These are phyloP conservation scores for Nakazawaea ambrosiae DNA, from an alignment of 805 yeast genomes.

Conservation along the genomic window DNA sequence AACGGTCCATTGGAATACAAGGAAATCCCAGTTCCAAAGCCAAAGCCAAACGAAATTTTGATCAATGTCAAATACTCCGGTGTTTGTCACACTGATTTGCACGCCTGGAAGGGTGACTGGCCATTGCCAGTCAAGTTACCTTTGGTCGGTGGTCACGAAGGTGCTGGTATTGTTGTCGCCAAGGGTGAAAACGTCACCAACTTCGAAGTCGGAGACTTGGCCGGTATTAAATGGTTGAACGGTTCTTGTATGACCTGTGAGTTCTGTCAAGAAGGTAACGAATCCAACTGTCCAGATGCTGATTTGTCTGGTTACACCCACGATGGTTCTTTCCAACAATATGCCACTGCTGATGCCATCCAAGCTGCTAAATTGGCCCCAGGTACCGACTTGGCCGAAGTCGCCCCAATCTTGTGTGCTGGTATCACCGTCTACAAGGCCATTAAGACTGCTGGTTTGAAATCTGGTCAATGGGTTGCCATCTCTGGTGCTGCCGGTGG, in stretches of 20 bases:
- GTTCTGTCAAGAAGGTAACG: constrained; percentile 50
- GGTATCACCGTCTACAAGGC: constrained; percentile 51
- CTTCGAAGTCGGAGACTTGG: constrained; percentile 58
- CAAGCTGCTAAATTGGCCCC: constrained; percentile 42
- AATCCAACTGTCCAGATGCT: constrained; percentile 62
- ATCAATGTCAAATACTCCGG: constrained; percentile 67
- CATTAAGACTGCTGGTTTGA: constrained; percentile 38
- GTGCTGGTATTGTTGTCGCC: constrained; percentile 66
- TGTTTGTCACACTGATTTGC: constrained; percentile 70
- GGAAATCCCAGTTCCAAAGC: constrained; percentile 67
- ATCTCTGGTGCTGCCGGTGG: constrained; percentile 48
- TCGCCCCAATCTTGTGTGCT: constrained; percentile 45
- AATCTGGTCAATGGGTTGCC: constrained; percentile 46
- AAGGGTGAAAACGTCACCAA: constrained; percentile 52
- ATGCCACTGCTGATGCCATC: constrained; percentile 45
- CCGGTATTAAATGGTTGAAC: constrained; percentile 66
- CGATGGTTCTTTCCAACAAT: constrained; percentile 54
- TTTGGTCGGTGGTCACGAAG: constrained; percentile 68
- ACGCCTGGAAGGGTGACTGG: constrained; percentile 73
- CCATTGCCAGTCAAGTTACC: constrained; percentile 53
- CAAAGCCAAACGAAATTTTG: constrained; percentile 57
- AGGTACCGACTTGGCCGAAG: constrained; percentile 40
- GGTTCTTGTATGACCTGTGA: constrained; percentile 63
- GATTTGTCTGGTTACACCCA: constrained; percentile 72
- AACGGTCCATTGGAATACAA: constrained; percentile 59